Evolutionary conservation across 2,329 filamentous ascomycete species (phyloP), one percentile per base, ranked within the genome.

Genomic region (Elsinoe necatrix): DNA sequence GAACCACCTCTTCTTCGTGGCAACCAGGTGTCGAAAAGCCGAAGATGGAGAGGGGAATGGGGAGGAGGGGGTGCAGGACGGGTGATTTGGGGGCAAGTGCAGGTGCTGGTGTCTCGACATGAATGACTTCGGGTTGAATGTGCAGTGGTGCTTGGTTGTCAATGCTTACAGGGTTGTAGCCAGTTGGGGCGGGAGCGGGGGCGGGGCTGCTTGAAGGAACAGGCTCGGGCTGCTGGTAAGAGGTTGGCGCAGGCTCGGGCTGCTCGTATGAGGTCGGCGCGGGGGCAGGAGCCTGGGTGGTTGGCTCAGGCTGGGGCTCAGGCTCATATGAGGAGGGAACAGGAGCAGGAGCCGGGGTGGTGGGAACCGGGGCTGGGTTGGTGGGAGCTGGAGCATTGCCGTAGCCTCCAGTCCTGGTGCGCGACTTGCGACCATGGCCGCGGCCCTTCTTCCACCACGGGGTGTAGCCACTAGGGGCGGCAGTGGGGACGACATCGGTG

Each of bases 1-100:
- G 34, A 11, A 37, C 34, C 18, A 25, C 52, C 52, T 43, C 52
- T 42, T 20, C 11, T 12, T 8, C 37, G 54, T 47, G 39, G 42
- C 29, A 47, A 39, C 34, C 54, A 23, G 48, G 48, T 14, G 31
- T 25, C 7, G 29, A 34, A 27, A 52, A 52, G 69, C 73, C 16
- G 67, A 68, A 8, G 71, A 68, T 12, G 63, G 69, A 25, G 66
- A 74, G 8, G 78, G 75, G 75, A 77, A 77, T 59, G 78, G 76
- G 76, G 69, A 74, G 3, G 75, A 79, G 60, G 73, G 82, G 3
- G 41, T 45, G 41, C 41, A 45, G 68, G 71, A 35, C 16, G 18
- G 29, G 34, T 39, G 50, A 39, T 54, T 34, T 21, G 23, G 29
- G 34, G 14, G 29, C 29, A 23, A 34, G 54, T 56, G 42, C 37